Percentiles rank a stretch among this genome's conserved stretches.
Evolutionary conservation across 1,284 basidiomycete genomes (phyloP).

Genomic region (Fomitopsis schrenkii): DNA sequence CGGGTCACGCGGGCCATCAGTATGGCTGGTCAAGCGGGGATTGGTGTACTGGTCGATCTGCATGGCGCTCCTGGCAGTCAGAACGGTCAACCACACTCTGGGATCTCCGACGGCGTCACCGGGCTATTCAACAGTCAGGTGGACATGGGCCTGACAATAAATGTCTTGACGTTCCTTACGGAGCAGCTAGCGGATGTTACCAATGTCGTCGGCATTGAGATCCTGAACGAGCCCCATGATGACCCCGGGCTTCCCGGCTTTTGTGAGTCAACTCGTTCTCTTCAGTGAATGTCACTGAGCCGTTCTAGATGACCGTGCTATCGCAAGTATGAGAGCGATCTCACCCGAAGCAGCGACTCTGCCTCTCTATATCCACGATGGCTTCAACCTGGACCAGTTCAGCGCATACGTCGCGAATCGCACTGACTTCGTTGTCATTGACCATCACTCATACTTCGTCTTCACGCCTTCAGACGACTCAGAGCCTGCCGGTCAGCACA

Average conservation of each 20-base stretch:
- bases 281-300: conserved; percentile 15
- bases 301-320: conserved; percentile 40
- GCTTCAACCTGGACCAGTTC: conserved; percentile 60
- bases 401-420: conserved; percentile 50
- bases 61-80: conserved; percentile 74
- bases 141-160: conserved; percentile 58
- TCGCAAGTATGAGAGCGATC: conserved; percentile 48
- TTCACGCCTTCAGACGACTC: conserved; percentile 46
- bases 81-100: conserved; percentile 71
- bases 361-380: conserved; percentile 76
- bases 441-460: conserved; percentile 76
- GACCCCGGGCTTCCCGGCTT: conserved; percentile 45
- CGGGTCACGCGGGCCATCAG: conserved; percentile 62
- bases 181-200: conserved; percentile 55
- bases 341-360: conserved; percentile 43
- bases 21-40: conserved; percentile 56
- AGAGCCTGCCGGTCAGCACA: conserved; percentile 47
- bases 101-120: conserved; percentile 59
- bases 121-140: conserved; percentile 48
- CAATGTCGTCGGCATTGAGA: conserved; percentile 74
- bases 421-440: conserved; percentile 70
- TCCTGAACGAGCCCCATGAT: conserved; percentile 72
- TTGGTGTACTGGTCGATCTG: conserved; percentile 75
- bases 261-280: conserved; percentile 35
- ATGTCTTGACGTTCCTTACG: conserved; percentile 53